Evolutionary conservation across 805 yeast species (phyloP).

Genomic region (Sungouiella blattae): DNA sequence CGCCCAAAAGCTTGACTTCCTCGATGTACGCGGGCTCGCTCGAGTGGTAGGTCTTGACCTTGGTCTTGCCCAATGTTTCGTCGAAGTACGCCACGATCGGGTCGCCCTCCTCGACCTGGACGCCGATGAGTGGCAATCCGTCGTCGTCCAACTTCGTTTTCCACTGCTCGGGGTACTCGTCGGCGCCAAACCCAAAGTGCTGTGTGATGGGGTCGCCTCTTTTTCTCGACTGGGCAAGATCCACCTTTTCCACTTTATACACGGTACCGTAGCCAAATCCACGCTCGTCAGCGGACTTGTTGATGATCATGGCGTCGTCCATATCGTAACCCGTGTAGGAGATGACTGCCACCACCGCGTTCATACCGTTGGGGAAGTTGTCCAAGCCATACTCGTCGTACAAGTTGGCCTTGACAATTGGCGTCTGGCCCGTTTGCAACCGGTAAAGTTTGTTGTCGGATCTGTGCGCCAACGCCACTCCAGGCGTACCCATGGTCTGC

Average conservation of each 20-base stretch:
- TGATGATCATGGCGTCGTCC: constrained; percentile 99
- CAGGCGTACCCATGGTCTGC: constrained; percentile 99
- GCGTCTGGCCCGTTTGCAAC: constrained; percentile 93
- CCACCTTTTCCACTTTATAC: constrained; percentile 90
- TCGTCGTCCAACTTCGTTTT: constrained; percentile 82
- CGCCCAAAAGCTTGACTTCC: constrained; percentile 89
- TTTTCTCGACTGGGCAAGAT: constrained; percentile 69
- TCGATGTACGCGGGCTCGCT: constrained; percentile 93
- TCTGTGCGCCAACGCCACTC: constrained; percentile 88
- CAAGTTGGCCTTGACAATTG: constrained; percentile 88
- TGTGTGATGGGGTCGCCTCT: constrained; percentile 93
- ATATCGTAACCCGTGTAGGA: constrained; percentile 99
- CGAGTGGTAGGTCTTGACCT: constrained; percentile 88
- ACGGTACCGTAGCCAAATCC: constrained; percentile 98
- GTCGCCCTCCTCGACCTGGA: constrained; percentile 88
- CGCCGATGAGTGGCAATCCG: constrained; percentile 90
- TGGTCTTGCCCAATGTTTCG: constrained; percentile 86
- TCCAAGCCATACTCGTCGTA: constrained; percentile 98
- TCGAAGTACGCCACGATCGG: constrained; percentile 92
- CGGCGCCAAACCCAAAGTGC: constrained; percentile 91
- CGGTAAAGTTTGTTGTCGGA: constrained; percentile 93
- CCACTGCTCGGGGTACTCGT: constrained; percentile 92
- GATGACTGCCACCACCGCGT: constrained; percentile 98
- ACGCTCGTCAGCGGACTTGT: constrained; percentile 95
- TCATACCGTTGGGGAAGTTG: constrained; percentile 96